Conservation (phyloP, 495 filamentous ascomycete species). For the Penicillium silybi region DNA sequence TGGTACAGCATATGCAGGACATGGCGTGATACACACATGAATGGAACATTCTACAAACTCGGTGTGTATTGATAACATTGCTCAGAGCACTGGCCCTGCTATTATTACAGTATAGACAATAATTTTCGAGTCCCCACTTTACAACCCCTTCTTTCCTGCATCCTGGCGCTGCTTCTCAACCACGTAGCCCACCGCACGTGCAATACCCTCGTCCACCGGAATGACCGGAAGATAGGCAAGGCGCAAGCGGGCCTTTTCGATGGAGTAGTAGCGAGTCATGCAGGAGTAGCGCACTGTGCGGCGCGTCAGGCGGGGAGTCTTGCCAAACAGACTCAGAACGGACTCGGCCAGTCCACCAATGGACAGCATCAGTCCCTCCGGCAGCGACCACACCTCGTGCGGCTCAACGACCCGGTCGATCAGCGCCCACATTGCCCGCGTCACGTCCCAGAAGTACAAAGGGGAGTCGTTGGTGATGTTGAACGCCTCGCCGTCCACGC, state of each 20-base stretch:
- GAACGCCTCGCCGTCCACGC: conserved; percentile 91
- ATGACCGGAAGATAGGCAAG: conserved; percentile 74
- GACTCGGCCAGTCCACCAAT: conserved; percentile 69
- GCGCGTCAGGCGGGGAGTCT: conserved; percentile 70
- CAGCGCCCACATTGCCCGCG: conserved; percentile 72
- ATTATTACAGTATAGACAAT: conserved; percentile 30
- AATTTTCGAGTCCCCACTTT: conserved; percentile 11
- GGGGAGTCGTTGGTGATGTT: conserved; percentile 91
- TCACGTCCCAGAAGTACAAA: conserved; percentile 95
- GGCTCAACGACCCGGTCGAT: conserved; percentile 60
- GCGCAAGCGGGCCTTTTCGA: conserved; percentile 75
- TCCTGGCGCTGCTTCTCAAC: conserved; percentile 45
- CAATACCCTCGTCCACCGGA: conserved; percentile 69
- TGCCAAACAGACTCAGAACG: conserved; percentile 61
- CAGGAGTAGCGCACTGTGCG: conserved; percentile 69
- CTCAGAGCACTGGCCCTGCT: neutral
- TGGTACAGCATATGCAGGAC: too few relatives aligned
- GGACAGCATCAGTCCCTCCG: conserved; percentile 56
- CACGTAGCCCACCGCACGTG: conserved; percentile 63
- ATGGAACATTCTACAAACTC: neutral
- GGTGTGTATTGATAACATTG: conserved; percentile 1
- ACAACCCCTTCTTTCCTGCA: conserved; percentile 44
- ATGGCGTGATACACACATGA: too few relatives aligned
- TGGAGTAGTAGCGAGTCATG: conserved; percentile 83
- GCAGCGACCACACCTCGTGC: conserved; percentile 66